Percentiles rank a stretch among this genome's conserved stretches.
phyloP scores from a whole-genome alignment of 2,329 filamentous ascomycete species.

The Epichloe scottii region DNA sequence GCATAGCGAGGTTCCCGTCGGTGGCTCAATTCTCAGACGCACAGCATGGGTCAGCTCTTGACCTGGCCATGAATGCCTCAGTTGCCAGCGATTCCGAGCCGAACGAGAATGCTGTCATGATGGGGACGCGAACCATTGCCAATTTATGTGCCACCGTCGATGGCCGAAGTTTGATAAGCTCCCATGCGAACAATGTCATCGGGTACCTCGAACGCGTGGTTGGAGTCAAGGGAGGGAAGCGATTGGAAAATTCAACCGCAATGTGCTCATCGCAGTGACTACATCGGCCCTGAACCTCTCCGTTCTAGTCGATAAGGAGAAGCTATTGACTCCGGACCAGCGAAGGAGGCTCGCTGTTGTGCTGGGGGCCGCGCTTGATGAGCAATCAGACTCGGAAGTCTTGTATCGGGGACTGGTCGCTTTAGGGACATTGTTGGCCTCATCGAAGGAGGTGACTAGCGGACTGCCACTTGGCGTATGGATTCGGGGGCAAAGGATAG shows the following conservation, averaged over 20 bases:
- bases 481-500: constrained; percentile 31
- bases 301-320: constrained; percentile 48
- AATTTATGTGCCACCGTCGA: constrained; percentile 71
- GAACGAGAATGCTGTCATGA: constrained; percentile 74
- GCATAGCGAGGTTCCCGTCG: constrained; percentile 56
- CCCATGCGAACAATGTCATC: constrained; percentile 45
- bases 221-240: constrained; percentile 33
- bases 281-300: constrained; percentile 79
- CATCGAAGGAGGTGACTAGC: constrained; percentile 29
- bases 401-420: constrained; percentile 74
- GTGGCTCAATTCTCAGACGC: constrained; percentile 49
- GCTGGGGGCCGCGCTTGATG: constrained; percentile 48
- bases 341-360: constrained; percentile 41
- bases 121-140: constrained; percentile 66
- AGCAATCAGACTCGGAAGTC: constrained; percentile 66
- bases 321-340: constrained; percentile 21
- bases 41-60: constrained; percentile 45
- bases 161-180: constrained; percentile 54
- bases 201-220: constrained; percentile 51
- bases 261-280: constrained; percentile 68
- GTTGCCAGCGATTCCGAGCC: constrained; percentile 39
- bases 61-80: constrained; percentile 31
- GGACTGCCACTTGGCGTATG: constrained; percentile 28
- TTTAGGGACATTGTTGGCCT: constrained; percentile 60
- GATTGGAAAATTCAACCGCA: constrained; percentile 53